Evolutionary conservation across 352 stramenopile species (phyloP).

Genomic region (Globisporangium acanthophoron): DNA sequence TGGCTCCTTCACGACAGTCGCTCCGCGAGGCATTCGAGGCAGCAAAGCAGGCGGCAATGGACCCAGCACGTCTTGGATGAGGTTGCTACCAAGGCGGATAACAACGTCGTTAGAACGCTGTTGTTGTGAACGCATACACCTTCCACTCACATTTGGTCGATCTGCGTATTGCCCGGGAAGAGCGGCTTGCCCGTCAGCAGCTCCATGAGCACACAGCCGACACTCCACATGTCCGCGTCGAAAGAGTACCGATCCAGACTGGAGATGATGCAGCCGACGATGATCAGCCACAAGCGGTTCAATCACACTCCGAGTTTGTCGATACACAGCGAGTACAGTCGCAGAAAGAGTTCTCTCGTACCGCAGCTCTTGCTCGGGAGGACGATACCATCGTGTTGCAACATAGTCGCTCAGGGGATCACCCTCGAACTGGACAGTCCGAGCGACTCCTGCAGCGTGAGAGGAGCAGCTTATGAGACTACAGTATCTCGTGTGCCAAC

Average conservation of each 20-base stretch:
- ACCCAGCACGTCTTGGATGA: conserved; percentile 67
- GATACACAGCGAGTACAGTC: neutral
- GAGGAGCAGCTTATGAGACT: neutral
- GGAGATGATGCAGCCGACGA: neutral
- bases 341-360: conserved; percentile 7
- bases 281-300: neutral
- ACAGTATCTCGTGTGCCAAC: neutral
- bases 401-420: conserved; percentile 78
- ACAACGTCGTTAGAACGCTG: neutral
- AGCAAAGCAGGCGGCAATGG: conserved; percentile 39
- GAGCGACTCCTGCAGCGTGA: conserved; percentile 38
- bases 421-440: conserved; percentile 73
- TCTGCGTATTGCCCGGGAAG: conserved; percentile 70
- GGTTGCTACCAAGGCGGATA: conserved; percentile 32
- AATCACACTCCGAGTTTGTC: neutral
- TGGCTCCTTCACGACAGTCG: conserved; percentile 24
- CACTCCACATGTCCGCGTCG: conserved; percentile 78
- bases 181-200: conserved; percentile 69
- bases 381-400: conserved; percentile 76
- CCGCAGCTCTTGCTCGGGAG: conserved; percentile 77
- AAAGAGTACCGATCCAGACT: conserved; percentile 79
- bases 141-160: conserved; percentile 65
- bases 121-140: too few species aligned
- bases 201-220: conserved; percentile 73
- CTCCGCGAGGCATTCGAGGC: conserved; percentile 48